A percentile compares a stretch with the other conserved stretches of the same genome.
Conservation (phyloP, 108 stramenopile genomes). For the Aurantiochytrium sp. region DNA sequence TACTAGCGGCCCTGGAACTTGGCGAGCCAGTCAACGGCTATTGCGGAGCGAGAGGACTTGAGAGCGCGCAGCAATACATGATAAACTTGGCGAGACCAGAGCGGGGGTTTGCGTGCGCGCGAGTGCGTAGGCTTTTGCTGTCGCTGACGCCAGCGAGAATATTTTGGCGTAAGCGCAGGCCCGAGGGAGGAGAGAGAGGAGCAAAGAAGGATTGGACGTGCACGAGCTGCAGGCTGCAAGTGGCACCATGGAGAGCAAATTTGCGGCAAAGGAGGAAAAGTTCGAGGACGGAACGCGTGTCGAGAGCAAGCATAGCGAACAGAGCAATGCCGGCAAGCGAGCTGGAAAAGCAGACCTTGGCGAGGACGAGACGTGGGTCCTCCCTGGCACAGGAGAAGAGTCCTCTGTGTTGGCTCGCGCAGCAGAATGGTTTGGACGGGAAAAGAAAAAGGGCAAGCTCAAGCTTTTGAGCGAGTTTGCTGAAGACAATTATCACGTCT, state of each 20-base stretch:
- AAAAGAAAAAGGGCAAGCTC: conserved; percentile 5
- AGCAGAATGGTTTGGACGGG: neutral
- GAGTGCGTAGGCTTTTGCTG: too few species aligned
- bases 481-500: neutral
- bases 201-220: too few species aligned
- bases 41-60: too few species aligned
- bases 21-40: too few species aligned
- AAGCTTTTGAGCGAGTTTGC: conserved; percentile 5
- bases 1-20: too few species aligned
- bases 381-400: conserved; percentile 5
- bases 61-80: too few species aligned
- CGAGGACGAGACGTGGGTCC: neutral
- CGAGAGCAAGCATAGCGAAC: neutral
- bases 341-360: neutral
- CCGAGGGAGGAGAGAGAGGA: too few species aligned
- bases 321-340: neutral
- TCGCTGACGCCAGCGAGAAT: too few species aligned
- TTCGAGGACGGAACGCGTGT: neutral
- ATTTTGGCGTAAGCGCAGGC: too few species aligned
- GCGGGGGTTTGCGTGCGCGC: too few species aligned
- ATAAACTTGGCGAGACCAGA: too few species aligned
- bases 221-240: too few species aligned
- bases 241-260: neutral
- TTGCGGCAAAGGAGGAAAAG: neutral
- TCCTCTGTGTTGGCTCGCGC: neutral